Base-by-base conservation (phyloP, 106 monocot genomes). In the Dendrobium nobile region DNA sequence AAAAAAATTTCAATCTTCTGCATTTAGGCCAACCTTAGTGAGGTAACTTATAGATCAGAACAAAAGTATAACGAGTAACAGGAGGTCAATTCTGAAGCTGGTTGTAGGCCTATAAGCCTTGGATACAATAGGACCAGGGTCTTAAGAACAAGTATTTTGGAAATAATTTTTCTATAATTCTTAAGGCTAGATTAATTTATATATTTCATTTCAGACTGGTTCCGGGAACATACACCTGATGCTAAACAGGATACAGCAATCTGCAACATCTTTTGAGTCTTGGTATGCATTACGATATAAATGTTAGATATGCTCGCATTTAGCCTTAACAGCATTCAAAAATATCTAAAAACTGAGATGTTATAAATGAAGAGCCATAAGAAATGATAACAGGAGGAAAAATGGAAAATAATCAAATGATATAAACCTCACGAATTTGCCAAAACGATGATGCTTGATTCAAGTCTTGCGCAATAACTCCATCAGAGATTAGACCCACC, bases 401-500 rank as follows among this genome's bases (percentile, higher is more conserved):
- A 19, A 42, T 73, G 19, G 7, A 41, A 68, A 28, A 65, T 65
- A 22, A 65, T 26, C 6, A 65, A 7, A 37, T 16, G 10, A 44
- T 74, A 47, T 76, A 26, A 79, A 96, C 97, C 92, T 98, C 97
- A 80, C 97, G 92, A 76, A 98, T 92, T 74, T 82, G 78, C 97
- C 97, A 98, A 91, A 98, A 98, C 31, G 89, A 91, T 9, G 88
- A 86, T n/a, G 89, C 86, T 87, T 98, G 97, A 80, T 82, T 98
- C 22, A 92, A 91, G 84, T 95, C 97, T 83, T 98, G 97, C 85
- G 97, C 94, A 48, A 98, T 88, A 76, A 82, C 89, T 77, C 97
- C 97, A 91, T 98, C 97, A 47, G 81, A 86, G 80, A 98, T 80
- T 15, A 94, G 79, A 43, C 88, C 94, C 74, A 73, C 84, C 89